phyloP scores from a whole-genome alignment of 1,284 basidiomycete species.

The Tylopilus sp. region DNA sequence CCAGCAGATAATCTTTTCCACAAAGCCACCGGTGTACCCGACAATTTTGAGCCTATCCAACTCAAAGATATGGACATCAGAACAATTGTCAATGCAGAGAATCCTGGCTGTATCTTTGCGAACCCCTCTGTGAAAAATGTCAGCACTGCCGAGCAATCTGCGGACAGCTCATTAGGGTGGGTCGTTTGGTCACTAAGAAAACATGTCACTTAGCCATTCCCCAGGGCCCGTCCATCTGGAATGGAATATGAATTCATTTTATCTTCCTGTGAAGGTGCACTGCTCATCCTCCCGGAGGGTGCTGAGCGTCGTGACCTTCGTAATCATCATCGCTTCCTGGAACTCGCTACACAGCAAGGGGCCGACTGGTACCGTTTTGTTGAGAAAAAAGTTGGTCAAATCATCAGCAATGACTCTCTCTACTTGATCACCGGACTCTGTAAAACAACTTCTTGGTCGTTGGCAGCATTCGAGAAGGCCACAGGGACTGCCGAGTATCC shows the following conservation, averaged over 20 bases:
- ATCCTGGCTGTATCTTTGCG: not conserved
- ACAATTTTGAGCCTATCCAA: not conserved
- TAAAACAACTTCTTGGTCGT: slow-evolving; percentile 12
- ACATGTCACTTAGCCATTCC: not conserved
- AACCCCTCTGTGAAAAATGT: not conserved
- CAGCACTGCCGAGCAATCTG: not conserved
- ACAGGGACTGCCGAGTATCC: slow-evolving; percentile 1
- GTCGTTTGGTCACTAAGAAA: not conserved
- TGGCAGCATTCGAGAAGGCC: too few relatives aligned
- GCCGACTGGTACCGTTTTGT: slow-evolving; percentile 14
- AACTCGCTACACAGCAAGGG: slow-evolving; percentile 4
- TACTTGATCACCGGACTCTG: slow-evolving; percentile 14
- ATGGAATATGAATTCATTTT: too few relatives aligned
- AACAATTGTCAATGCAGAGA: not conserved
- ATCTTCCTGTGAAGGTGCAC: slow-evolving; percentile 12
- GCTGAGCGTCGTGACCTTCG: slow-evolving; percentile 9
- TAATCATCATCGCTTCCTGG: slow-evolving; percentile 2
- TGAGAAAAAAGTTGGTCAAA: slow-evolving; percentile 5
- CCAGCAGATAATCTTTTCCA: slow-evolving; percentile 16
- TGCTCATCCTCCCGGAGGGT: slow-evolving; percentile 15
- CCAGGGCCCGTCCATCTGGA: not conserved
- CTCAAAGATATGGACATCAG: not conserved
- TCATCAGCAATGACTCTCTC: slow-evolving; percentile 9
- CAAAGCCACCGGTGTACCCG: not conserved
- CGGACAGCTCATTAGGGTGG: not conserved